Conservation (phyloP, 2,329 filamentous ascomycete species). For the Hortaea werneckii region DNA sequence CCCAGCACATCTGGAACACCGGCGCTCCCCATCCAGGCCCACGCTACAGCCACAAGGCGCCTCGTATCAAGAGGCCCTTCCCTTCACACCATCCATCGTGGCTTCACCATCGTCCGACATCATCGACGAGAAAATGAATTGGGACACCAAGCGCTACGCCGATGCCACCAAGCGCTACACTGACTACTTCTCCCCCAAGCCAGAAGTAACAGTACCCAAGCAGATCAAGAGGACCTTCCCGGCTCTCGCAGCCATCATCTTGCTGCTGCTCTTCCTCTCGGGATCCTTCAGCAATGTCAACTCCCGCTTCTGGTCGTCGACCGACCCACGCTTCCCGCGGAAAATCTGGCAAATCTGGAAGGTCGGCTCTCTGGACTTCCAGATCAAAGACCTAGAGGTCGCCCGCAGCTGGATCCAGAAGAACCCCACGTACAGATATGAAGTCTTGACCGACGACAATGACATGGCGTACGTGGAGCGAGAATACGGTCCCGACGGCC, state of each 20-base stretch:
- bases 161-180: not conserved
- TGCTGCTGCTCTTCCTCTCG: constrained; percentile 37
- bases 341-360: constrained; percentile 78
- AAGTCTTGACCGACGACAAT: constrained; percentile 60
- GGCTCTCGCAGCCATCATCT: constrained; percentile 36
- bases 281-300: constrained; percentile 17
- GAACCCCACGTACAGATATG: constrained; percentile 58
- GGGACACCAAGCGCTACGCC: not conserved
- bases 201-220: constrained; percentile 30
- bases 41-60: no score
- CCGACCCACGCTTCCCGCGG: constrained; percentile 40
- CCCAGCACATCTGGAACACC: no score
- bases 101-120: no score
- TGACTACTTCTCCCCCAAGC: not conserved
- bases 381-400: constrained; percentile 49
- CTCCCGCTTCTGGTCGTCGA: constrained; percentile 2
- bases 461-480: constrained; percentile 58
- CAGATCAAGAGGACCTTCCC: constrained; percentile 41
- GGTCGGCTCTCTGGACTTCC: constrained; percentile 55
- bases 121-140: not conserved
- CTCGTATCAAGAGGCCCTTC: no score
- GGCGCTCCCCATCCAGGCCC: no score
- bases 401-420: constrained; percentile 56
- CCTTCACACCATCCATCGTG: no score
- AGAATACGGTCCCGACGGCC: constrained; percentile 53